Conservation (phyloP, 306 rosid species). For the Alnus rubra region DNA sequence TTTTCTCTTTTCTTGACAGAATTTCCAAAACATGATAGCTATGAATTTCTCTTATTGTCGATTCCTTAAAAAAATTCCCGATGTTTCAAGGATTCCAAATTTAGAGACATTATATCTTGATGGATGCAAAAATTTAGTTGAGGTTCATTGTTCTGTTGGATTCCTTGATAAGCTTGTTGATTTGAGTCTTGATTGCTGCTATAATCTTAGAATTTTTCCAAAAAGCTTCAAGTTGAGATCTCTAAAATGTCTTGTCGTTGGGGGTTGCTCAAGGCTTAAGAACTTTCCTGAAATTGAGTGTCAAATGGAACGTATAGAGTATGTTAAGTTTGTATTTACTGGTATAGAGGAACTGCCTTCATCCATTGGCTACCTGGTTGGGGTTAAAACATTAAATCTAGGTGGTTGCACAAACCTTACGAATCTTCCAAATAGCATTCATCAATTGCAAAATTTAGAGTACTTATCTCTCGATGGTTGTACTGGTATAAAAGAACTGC, state of each 20-base stretch:
- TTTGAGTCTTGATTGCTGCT: slow-evolving; percentile 3
- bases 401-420: not conserved
- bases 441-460: too few species aligned
- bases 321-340: fast-evolving
- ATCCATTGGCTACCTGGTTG: not conserved
- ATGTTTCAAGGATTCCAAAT: slow-evolving; percentile 29
- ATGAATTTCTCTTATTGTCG: slow-evolving; percentile 11
- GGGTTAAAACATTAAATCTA: not conserved
- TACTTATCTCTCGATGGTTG: too few species aligned
- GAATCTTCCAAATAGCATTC: too few species aligned
- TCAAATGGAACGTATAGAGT: not conserved
- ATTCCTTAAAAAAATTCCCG: slow-evolving; percentile 22
- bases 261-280: not conserved
- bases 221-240: slow-evolving; percentile 18
- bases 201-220: slow-evolving; percentile 19
- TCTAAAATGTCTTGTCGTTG: slow-evolving; percentile 12
- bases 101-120: slow-evolving; percentile 1
- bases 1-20: slow-evolving; percentile 8
- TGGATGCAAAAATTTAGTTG: slow-evolving; percentile 19
- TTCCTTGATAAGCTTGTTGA: slow-evolving; percentile 24
- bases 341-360: not conserved
- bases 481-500: not conserved
- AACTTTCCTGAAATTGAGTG: not conserved
- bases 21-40: slow-evolving; percentile 15
- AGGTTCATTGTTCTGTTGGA: slow-evolving; percentile 36